Evolutionary conservation across 371 early-diverging fungal genomes (phyloP).

Genomic region (Funneliformis caledonium): DNA sequence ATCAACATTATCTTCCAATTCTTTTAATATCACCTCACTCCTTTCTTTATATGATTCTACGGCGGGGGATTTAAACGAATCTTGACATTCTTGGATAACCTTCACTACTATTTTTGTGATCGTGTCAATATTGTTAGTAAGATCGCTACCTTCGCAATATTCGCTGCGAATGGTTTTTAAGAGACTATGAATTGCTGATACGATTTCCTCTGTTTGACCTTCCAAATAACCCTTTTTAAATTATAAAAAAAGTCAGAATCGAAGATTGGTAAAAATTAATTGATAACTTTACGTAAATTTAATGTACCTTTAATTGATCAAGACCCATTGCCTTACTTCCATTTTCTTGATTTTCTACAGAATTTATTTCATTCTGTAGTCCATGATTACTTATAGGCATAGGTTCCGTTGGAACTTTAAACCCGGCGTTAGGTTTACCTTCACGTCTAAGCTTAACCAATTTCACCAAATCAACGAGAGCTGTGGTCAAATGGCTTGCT

Average conservation of each 20-base stretch:
- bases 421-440: neutral
- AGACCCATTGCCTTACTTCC: conserved; percentile 42
- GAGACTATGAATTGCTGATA: conserved; percentile 84
- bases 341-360: neutral
- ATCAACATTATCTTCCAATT: conserved; percentile 69
- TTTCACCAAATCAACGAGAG: conserved; percentile 79
- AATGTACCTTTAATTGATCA: conserved; percentile 46
- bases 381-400: neutral
- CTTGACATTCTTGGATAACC: conserved; percentile 52
- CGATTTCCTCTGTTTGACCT: conserved; percentile 83
- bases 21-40: conserved; percentile 64
- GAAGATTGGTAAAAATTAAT: neutral
- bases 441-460: conserved; percentile 57
- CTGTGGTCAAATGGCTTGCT: conserved; percentile 73
- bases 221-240: conserved; percentile 72
- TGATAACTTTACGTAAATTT: neutral
- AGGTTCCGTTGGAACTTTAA: neutral
- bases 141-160: conserved; percentile 54
- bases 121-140: conserved; percentile 64
- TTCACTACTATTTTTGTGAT: conserved; percentile 74
- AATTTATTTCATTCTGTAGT: conserved; percentile 1
- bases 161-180: conserved; percentile 70
- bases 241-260: neutral
- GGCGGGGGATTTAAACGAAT: conserved; percentile 46
- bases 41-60: conserved; percentile 51